These are phyloP conservation scores for Ajuga reptans DNA, from an alignment of 305 asterid species.

Conservation along the genomic window DNA sequence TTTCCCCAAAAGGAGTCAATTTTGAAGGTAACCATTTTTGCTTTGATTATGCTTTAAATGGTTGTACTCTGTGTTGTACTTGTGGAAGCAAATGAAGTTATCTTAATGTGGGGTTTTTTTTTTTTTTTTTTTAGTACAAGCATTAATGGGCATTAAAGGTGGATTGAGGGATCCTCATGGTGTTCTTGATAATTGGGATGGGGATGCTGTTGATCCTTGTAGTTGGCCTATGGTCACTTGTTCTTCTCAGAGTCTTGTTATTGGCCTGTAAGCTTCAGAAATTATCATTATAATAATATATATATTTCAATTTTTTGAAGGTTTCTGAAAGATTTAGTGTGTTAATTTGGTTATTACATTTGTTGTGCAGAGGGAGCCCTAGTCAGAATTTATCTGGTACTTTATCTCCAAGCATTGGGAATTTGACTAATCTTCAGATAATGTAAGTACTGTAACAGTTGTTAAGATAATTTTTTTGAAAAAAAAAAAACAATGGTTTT, in stretches of 20 bases:
- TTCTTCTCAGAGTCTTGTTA: constrained; percentile 65
- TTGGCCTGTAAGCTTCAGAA: constrained; percentile 63
- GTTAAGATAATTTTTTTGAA: not conserved
- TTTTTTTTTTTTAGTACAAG: constrained; percentile 52
- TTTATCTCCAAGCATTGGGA: constrained; percentile 80
- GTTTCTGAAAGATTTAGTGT: not conserved
- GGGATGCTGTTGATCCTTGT: constrained; percentile 93
- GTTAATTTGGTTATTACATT: constrained; percentile 27
- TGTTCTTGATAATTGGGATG: constrained; percentile 94
- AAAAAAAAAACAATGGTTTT: not conserved
- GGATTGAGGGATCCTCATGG: constrained; percentile 80
- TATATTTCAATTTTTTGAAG: not conserved
- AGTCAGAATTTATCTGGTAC: constrained; percentile 74
- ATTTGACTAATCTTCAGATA: constrained; percentile 75
- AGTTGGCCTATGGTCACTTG: constrained; percentile 98
- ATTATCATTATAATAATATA: too few species aligned
- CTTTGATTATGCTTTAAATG: not conserved
- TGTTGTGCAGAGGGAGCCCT: constrained; percentile 74
- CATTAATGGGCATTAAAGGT: constrained; percentile 69
- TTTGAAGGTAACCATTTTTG: constrained; percentile 62
- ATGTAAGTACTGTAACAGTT: constrained; percentile 44
- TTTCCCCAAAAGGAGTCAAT: constrained; percentile 90
- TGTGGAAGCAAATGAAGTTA: not conserved
- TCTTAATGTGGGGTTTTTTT: not conserved
- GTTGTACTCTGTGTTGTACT: not conserved